Evolutionary conservation across 2,329 filamentous ascomycete species (phyloP), one percentile per base, ranked within the genome.

Genomic region (Ophiostoma australiae): DNA sequence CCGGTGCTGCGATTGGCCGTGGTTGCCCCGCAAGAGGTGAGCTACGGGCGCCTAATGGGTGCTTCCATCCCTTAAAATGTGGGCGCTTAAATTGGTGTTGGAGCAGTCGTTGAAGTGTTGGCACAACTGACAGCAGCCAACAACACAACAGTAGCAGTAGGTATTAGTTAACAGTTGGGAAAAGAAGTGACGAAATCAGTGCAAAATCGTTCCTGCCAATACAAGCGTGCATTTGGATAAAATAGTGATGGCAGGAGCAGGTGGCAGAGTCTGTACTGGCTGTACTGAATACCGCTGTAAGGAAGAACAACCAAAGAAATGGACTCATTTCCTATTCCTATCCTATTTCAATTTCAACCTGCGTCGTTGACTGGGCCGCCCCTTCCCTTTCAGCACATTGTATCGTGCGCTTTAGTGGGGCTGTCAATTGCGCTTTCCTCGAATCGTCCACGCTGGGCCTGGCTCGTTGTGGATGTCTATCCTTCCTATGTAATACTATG

Each of bases 41-140:
- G 39, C 35, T 20, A 37, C 67, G 67, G 67, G 67, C 67, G 67
- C 41, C 67, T 58, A 69, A 69, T 39, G 48, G 44, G 33, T 35
- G 44, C 67, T 35, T 52, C 39, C 39, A 52, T 52, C 67, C 67
- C 41, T 48, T 35, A 35, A 67, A 68, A 68, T 68, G 67, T 68
- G 68, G 68, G 68, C 68, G 68, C 68, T 69, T 69, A 68, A 58
- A 23, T 31, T 48, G 66, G 52, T 13, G 23, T 23, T 58, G n/a
- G n/a, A 23, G 23, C 52, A 20, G 23, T 8, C 3, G 11, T 48
- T 48, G 15, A 3, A 13, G 15, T 1, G 39, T 41, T 41, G 39
- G 39, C 39, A 5, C 44, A 20, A 48, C 17, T 48, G 17, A 17
- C 44, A 48, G 44, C 44, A 48, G 17, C 17, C 6, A 48, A 48